A percentile compares a stretch with the other conserved stretches of the same genome.
phyloP scores from a whole-genome alignment of 1,284 basidiomycete species.

The Boletus sp. region DNA sequence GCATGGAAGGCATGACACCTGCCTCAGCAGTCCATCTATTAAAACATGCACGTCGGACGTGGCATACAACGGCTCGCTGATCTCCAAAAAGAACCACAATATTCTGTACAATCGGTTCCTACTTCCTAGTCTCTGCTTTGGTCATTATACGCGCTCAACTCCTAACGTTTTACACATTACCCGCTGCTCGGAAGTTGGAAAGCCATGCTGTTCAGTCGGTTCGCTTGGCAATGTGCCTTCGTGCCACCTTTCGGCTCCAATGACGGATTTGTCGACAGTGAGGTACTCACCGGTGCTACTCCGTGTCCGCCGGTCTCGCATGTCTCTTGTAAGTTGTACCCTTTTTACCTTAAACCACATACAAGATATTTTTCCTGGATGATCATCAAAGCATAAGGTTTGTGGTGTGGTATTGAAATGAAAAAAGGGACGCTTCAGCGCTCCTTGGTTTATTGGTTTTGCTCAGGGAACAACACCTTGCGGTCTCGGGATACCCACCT shows the following conservation, averaged over 20 bases:
- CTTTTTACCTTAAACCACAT: not conserved
- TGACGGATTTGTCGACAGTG: not conserved
- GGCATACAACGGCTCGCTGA: constrained; percentile 8
- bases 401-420: not conserved
- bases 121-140: not conserved
- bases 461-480: not conserved
- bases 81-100: not conserved
- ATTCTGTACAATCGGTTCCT: not conserved
- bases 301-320: not conserved
- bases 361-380: not conserved
- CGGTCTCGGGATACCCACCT: not conserved
- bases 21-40: constrained; percentile 64
- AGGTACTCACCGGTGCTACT: not conserved
- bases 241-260: not conserved
- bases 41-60: constrained; percentile 55
- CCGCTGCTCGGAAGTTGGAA: not conserved
- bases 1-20: constrained; percentile 88
- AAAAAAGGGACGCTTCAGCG: not conserved
- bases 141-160: not conserved
- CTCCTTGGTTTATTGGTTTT: not conserved
- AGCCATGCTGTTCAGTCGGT: not conserved
- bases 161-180: not conserved
- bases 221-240: not conserved
- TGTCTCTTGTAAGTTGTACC: not conserved
- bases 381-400: not conserved